Conservation (phyloP, 75 land plant genomes). For the Pseudotsuga menziesii region DNA sequence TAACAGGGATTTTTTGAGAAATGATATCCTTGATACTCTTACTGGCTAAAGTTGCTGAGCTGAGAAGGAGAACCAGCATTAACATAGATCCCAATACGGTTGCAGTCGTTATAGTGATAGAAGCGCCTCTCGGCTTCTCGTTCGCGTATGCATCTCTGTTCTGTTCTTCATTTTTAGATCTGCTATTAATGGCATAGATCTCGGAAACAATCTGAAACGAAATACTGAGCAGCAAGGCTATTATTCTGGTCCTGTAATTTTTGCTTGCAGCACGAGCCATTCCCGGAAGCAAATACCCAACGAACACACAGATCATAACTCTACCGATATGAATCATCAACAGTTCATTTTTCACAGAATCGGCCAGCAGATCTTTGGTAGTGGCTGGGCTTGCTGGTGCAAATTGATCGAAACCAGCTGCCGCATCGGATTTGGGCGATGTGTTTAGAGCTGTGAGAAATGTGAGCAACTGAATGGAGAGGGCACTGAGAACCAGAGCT, state of each 20-base stretch:
- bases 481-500: constrained; percentile 4
- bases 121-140: too few relatives aligned
- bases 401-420: too few relatives aligned
- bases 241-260: neutral
- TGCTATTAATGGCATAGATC: neutral
- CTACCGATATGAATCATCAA: neutral
- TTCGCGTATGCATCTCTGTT: neutral
- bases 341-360: constrained; percentile 3
- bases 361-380: neutral
- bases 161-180: neutral
- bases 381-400: too few relatives aligned
- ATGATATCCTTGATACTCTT: constrained; percentile 1
- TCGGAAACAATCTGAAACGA: neutral
- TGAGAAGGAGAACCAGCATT: neutral
- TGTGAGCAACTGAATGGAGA: constrained; percentile 3
- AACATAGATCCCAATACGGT: constrained; percentile 6
- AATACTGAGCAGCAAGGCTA: neutral
- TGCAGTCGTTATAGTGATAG: neutral
- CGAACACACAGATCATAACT: constrained; percentile 4
- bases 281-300: neutral
- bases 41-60: constrained; percentile 3
- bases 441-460: neutral
- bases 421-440: neutral
- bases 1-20: neutral
- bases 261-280: constrained; percentile 4